Conservation (phyloP, 176 grass and related monocot genomes). For the Puccinellia tenuiflora region DNA sequence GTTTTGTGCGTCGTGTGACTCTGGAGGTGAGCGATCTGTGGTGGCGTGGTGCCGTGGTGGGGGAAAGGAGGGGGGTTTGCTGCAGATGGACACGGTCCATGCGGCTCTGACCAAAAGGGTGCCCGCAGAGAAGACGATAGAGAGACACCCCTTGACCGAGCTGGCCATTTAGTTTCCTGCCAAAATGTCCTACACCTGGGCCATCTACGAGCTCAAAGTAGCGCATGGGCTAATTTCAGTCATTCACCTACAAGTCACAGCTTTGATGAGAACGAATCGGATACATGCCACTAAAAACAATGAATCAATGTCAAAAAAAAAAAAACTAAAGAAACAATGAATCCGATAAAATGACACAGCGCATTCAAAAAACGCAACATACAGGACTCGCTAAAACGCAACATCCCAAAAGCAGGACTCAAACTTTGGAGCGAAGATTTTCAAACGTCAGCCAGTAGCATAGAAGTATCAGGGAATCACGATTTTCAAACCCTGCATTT, state of each 20-base stretch:
- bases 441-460: no score
- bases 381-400: background rate
- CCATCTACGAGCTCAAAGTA: background rate
- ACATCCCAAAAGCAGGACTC: no score
- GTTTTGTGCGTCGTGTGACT: no score
- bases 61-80: background rate
- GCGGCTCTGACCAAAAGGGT: background rate
- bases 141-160: no score
- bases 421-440: no score
- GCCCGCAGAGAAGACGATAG: background rate
- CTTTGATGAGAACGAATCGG: background rate
- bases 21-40: background rate
- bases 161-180: no score
- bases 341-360: background rate
- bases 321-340: background rate
- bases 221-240: background rate
- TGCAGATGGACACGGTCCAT: no score
- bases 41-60: no score
- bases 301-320: no score
- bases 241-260: background rate
- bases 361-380: background rate
- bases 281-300: background rate
- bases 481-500: constrained; percentile 26
- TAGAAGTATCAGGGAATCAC: background rate
- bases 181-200: background rate